Conservation (phyloP, 192 early-diverging fungal genomes). For the Coemansia sp. region DNA sequence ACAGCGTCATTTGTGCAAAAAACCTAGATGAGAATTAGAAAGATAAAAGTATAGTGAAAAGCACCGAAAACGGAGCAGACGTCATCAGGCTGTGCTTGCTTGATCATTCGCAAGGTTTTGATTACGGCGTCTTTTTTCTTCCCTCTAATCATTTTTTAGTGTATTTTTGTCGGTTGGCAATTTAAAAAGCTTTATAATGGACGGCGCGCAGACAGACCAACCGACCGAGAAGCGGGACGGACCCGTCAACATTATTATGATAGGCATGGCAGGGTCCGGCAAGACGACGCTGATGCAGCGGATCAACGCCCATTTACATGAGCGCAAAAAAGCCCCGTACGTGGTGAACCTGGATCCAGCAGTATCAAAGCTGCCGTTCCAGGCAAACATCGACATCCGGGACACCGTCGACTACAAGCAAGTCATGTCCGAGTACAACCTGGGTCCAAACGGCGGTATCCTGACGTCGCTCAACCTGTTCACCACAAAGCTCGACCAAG, state of each 20-base stretch:
- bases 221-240: slow-evolving; percentile 6
- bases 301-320: slow-evolving; percentile 84
- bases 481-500: slow-evolving; percentile 98
- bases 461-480: slow-evolving; percentile 94
- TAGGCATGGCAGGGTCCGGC: slow-evolving; percentile 97
- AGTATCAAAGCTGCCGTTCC: slow-evolving; percentile 79
- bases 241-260: slow-evolving; percentile 67
- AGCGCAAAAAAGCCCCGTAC: slow-evolving; percentile 76
- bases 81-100: neutral
- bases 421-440: slow-evolving; percentile 97
- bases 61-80: slow-evolving; percentile 1
- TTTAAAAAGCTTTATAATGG: neutral
- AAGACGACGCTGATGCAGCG: slow-evolving; percentile 98
- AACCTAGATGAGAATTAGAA: neutral
- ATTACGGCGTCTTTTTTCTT: neutral
- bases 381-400: slow-evolving; percentile 96
- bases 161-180: neutral
- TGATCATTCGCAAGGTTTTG: too few relatives aligned
- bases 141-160: slow-evolving; percentile 2
- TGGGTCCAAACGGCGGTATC: slow-evolving; percentile 97
- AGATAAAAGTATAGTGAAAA: neutral
- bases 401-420: slow-evolving; percentile 99
- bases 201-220: slow-evolving; percentile 1
- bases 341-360: slow-evolving; percentile 96
- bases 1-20: slow-evolving; percentile 46